phyloP scores from a whole-genome alignment of 345 rosid species.

The Murraya koenigii region DNA sequence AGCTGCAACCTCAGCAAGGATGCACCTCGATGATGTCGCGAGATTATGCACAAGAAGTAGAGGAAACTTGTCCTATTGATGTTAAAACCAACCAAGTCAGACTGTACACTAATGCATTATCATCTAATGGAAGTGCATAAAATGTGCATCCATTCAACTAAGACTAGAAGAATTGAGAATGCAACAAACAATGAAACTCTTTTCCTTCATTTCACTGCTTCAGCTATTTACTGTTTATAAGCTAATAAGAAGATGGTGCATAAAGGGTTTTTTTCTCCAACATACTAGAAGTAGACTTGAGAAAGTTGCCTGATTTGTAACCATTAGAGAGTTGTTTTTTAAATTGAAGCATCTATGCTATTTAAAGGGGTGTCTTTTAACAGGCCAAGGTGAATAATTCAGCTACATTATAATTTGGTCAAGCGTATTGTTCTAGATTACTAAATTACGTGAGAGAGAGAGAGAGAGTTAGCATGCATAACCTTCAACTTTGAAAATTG shows the following conservation, averaged over 20 bases:
- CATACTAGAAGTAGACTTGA: not conserved
- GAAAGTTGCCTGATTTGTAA: not conserved
- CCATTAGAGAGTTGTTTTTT: not conserved
- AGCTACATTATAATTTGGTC: not conserved
- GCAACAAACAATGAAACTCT: not conserved
- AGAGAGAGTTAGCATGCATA: not conserved
- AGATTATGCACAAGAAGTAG: not conserved
- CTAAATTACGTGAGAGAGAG: not conserved
- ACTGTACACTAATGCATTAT: not conserved
- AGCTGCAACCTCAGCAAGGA: not conserved
- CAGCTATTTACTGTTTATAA: not conserved
- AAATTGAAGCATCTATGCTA: not conserved
- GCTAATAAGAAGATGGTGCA: not conserved
- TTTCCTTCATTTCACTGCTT: not conserved
- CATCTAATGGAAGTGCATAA: not conserved
- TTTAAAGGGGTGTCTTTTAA: not conserved
- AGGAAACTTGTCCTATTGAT: not conserved
- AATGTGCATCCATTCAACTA: not conserved
- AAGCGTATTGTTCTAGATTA: not conserved
- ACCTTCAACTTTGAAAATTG: slow-evolving; percentile 91
- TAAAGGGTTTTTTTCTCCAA: not conserved
- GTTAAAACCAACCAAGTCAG: not conserved
- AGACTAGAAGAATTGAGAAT: not conserved
- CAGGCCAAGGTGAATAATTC: not conserved
- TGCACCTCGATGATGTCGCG: not conserved